Evolutionary conservation across 2,329 filamentous ascomycete species (phyloP), one percentile per base, ranked within the genome.

Genomic region (Fusarium haematococcum): DNA sequence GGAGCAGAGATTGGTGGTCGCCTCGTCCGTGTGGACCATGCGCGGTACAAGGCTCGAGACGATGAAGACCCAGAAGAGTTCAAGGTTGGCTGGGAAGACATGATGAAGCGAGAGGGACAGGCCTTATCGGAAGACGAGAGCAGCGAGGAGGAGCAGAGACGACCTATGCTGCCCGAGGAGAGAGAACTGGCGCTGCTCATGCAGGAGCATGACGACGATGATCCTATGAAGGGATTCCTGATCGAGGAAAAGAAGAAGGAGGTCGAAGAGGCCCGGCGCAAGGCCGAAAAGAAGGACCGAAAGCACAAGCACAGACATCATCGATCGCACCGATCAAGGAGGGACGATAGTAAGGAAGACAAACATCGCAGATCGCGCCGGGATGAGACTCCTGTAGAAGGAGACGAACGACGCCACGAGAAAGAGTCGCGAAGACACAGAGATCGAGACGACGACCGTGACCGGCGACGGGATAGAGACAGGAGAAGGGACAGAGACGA

Each of bases 141-240:
- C 57, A 83, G 84, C 71, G 85, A 86, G 65, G 85, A 87, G 33
- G 85, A 85, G 67, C 84, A 62, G 81, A 85, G 70, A 82, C 85
- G 93, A 67, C 92, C 92, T 2, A 83, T 94, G 85, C 83, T 98
- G 13, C 93, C 91, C 70, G 95, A 98, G 80, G 95, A 98, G 84
- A 86, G 87, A 65, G 95, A 98, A 81, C 84, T 98, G 59, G 90
- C 91, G 60, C 88, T 91, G 52, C 82, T 98, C 65, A 91, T 97
- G 62, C 86, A 89, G 63, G 92, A 96, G 18, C 93, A 97, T 74
- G 97, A 98, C 75, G 95, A 98, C 27, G 96, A 98, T 70, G 97
- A 99, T 81, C 97, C 97, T 0, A 99, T 99, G 97, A 98, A 98
- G 84, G 91, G 91, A 41, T 98, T 94, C 78, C 81, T 98, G 73